Base-by-base conservation (phyloP, 331 rosid species). In the Pyracantha coccinea region DNA sequence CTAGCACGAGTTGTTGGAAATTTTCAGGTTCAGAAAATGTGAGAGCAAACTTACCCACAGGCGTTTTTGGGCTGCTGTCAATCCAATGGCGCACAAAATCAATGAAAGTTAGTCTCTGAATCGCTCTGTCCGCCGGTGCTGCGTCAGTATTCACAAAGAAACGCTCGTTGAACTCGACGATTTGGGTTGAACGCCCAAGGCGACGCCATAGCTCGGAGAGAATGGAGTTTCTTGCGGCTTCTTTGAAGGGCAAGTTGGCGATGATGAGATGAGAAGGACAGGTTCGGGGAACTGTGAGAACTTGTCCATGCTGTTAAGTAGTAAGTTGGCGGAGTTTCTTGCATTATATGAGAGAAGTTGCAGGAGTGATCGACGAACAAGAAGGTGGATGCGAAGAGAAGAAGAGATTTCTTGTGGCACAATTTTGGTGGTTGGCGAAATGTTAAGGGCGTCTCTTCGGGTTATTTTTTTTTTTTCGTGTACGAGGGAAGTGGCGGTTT, bases 231-330 rank as follows among this genome's bases (percentile, higher is more conserved):
- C 78, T 78, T 6, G 82, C 85, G 0, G 89, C 88, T 61, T 87
- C 86, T 57, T 83, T 85, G 86, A 82, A 87, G 8, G 90, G 84
- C 35, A 85, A 68, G 14, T 32, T 50, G 4, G 92, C 77, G 50
- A 85, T 11, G 21, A 85, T 85, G 35, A 19, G 35, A 19, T 0
- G 19, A 50, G 21, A 33, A 84, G 71, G 9, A 84, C n/a, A 5
- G 54, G 3, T 1, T 80, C 84, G 1, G 85, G 77, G 6, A 82
- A 71, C 6, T 2, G 54, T 27, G 54, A 59, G 45, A 84, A 33
- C 77, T 53, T 41, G 74, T 82, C 77, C 1, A 5, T 3, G 45
- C 75, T 59, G 65, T 24, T 9, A 38, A 8, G 4, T 9, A 38
- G 1, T 38, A 38, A 38, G 45, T 41, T 41, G 1, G 0, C 1